Conservation (phyloP, 192 early-diverging fungal species). For the Phlyctochytrium planicorne region DNA sequence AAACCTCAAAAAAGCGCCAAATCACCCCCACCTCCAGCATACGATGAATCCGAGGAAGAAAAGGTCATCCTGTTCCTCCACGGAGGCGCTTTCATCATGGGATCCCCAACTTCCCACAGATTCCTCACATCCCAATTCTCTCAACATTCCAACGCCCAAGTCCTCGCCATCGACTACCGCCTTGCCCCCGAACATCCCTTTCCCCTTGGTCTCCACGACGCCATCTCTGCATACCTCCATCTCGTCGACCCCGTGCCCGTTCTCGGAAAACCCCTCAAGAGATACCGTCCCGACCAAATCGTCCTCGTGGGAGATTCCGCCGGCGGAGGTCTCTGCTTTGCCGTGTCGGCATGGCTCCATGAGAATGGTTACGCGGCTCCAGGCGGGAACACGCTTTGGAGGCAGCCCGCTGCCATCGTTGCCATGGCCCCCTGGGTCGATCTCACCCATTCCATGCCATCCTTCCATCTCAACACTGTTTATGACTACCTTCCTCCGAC, state of each 20-base stretch:
- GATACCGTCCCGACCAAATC: slow-evolving; percentile 30
- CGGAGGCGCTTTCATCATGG: slow-evolving; percentile 36
- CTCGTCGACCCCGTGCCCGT: slow-evolving; percentile 36
- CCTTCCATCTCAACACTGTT: slow-evolving; percentile 24
- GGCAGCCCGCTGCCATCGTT: slow-evolving; percentile 36
- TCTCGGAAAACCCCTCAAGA: not conserved
- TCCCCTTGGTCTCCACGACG: slow-evolving; percentile 32
- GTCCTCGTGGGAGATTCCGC: slow-evolving; percentile 38
- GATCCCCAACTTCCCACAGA: slow-evolving; percentile 24
- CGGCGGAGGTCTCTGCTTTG: slow-evolving; percentile 31
- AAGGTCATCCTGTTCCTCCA: slow-evolving; percentile 38
- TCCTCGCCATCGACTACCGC: slow-evolving; percentile 43
- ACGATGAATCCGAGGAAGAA: slow-evolving; percentile 5
- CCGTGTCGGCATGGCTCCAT: slow-evolving; percentile 51
- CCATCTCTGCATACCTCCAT: slow-evolving; percentile 31
- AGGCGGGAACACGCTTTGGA: slow-evolving; percentile 5
- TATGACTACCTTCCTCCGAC: slow-evolving; percentile 27
- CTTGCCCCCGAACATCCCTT: slow-evolving; percentile 39
- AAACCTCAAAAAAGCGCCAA: not conserved
- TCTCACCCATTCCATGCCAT: slow-evolving; percentile 27
- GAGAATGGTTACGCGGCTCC: slow-evolving; percentile 42
- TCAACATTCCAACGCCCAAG: slow-evolving; percentile 8
- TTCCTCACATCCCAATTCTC: slow-evolving; percentile 25
- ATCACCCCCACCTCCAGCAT: not conserved
- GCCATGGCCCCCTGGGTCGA: slow-evolving; percentile 51